Base-by-base conservation (phyloP, 1,284 basidiomycete species). In the Marasmius tenuissimus region DNA sequence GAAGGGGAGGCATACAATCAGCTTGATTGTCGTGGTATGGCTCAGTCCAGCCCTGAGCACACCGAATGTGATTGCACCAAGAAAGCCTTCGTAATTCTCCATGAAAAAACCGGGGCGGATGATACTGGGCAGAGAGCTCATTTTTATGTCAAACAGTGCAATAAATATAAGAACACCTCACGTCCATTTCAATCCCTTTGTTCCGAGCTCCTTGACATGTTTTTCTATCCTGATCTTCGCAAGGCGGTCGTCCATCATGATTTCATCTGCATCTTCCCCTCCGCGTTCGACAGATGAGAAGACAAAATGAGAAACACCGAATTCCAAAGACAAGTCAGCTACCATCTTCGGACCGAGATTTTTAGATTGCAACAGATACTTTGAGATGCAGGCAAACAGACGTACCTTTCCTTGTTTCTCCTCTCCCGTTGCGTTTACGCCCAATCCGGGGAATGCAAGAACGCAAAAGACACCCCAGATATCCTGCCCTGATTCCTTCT, bases 331-430 rank as follows among this genome's bases (percentile, higher is more conserved):
- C 6, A 79, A 45, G 57, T 76, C 73, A 0, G 74, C 76, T 3
- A 78, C 57, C 14, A 66, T 66, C 78, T 79, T 49, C 18, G 20
- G 20, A 34, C 16, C 4, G n/a, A 3, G 22, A 14, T 11, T 11
- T 16, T 37, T 51, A 22, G 50, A 18, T 50, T 22, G 47, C 27
- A 18, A 37, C 34, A 6, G 9, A 47, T 18, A 16, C 57, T 10
- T n/a, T 51, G 59, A 56, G 12, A 27, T 27, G 4, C 38, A 18
- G 11, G 18, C 10, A 10, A 38, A 18, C 37, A 2, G 18, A 63
- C 69, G 27, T 45, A 78, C 78, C 69, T 75, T 79, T 4, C 78
- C 79, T 57, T 81, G 78, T 50, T 64, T 71, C 64, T 79, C 77
- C 63, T 78, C 78, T 4, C 72, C 74, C 54, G 73, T 73, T 14